Percentiles rank a stretch among this genome's conserved stretches.
phyloP scores from a whole-genome alignment of 768 basidiomycete species.

The Suillus subaureus region DNA sequence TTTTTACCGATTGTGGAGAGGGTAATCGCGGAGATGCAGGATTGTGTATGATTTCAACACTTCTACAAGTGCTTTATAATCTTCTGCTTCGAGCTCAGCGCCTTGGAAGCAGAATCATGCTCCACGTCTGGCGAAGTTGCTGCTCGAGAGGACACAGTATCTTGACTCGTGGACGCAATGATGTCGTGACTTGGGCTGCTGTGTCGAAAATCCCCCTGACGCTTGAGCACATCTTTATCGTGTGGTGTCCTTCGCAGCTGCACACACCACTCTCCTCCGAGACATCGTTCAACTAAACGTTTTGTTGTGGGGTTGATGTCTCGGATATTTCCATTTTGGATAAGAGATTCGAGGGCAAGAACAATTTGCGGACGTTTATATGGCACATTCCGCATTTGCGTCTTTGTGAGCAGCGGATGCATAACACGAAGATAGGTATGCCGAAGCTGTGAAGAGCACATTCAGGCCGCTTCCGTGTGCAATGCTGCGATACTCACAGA shows the following conservation, averaged over 20 bases:
- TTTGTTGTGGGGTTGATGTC: constrained; percentile 87
- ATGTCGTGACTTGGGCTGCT: constrained; percentile 48
- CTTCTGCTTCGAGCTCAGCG: constrained; percentile 38
- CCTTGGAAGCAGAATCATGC: constrained; percentile 22
- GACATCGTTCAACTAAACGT: constrained; percentile 89
- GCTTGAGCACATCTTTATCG: constrained; percentile 28
- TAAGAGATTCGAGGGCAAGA: constrained; percentile 75
- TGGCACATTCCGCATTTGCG: constrained; percentile 80
- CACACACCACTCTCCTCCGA: constrained; percentile 85
- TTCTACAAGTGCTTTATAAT: constrained; percentile 64
- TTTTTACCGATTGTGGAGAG: constrained; percentile 36
- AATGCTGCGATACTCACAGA: constrained; percentile 56
- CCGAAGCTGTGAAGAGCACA: constrained; percentile 54
- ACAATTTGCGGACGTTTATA: constrained; percentile 95
- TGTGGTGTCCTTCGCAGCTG: constrained; percentile 52
- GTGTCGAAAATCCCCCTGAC: constrained; percentile 34
- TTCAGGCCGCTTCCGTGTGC: not conserved
- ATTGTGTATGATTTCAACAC: constrained; percentile 58
- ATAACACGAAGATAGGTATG: constrained; percentile 97
- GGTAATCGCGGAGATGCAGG: constrained; percentile 26
- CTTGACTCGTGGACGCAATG: constrained; percentile 41
- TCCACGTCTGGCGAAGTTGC: constrained; percentile 16
- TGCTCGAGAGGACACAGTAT: constrained; percentile 23
- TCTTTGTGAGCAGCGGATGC: constrained; percentile 92
- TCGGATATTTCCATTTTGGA: constrained; percentile 72